Base-by-base conservation (phyloP, 305 asterid species). In the Solanum hybrid region DNA sequence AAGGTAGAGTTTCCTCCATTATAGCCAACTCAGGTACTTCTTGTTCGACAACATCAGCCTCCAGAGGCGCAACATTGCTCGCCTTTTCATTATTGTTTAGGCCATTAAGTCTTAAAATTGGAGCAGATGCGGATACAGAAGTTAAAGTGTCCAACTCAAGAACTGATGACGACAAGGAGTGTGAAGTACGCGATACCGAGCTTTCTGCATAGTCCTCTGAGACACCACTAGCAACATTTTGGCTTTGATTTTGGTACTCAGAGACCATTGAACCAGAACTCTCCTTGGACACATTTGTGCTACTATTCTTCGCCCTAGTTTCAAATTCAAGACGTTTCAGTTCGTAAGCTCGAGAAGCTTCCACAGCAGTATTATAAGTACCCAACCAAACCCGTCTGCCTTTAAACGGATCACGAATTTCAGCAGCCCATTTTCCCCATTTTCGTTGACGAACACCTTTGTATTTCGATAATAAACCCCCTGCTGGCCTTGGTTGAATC, bases 361-460 rank as follows among this genome's bases (percentile, higher is more conserved):
- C 98, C 81, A 93, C 96, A 34, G 97, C 98, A 36, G 97, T 95
- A 4, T 90, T 90, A 92, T 92, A 96, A 26, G 98, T 95, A 74
- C 98, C 98, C 16, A 96, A 89, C 98, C 98, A 96, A 35, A 95
- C 87, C 86, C 97, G 94, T 76, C 89, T 94, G 7, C 96, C 95
- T 61, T 94, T 91, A 89, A 69, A 26, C 2, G 95, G 95, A 61
- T 95, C 98, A 83, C 97, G 92, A 86, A 95, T 96, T 95, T 96
- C 98, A 12, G 98, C 98, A 91, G 96, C 98, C 95, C 96, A 96
- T 89, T 92, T 95, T 0, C 98, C 98, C 98, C 97, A 95, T 12
- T 94, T 94, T 89, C 97, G 67, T 87, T 90, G 96, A 83, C 98
- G 92, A 3, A 96, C 98, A 20, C 98, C 98, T 57, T 95, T 94